Percentiles rank a stretch among this genome's conserved stretches.
Conservation (phyloP, 345 rosid species). For the Eucalyptus albens region DNA sequence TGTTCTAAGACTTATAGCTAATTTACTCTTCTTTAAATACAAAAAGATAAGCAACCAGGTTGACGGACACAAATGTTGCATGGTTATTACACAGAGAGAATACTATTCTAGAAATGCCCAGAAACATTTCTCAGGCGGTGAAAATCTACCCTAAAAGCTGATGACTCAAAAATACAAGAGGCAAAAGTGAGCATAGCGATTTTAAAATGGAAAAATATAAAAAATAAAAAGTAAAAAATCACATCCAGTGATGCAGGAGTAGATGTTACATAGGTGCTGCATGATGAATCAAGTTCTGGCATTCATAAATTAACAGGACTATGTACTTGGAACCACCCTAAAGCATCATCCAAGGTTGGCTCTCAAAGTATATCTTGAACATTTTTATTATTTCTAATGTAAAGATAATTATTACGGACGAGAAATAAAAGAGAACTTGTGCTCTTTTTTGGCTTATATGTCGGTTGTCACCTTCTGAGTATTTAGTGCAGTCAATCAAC, state of each 20-base stretch:
- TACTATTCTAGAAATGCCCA: background rate
- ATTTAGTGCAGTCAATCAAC: background rate
- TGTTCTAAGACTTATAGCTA: background rate
- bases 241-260: background rate
- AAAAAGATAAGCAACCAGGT: background rate
- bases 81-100: background rate
- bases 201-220: background rate
- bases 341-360: background rate
- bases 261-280: background rate
- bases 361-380: background rate
- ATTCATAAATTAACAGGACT: background rate
- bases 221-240: background rate
- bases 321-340: background rate
- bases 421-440: background rate
- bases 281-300: background rate
- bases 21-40: background rate
- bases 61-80: background rate
- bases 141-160: background rate
- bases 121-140: background rate
- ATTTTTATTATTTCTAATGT: background rate
- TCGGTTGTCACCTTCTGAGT: background rate
- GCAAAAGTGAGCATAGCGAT: background rate
- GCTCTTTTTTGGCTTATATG: background rate
- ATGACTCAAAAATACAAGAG: background rate
- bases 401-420: background rate